Percentiles rank a stretch among this genome's conserved stretches.
Conservation (phyloP, 306 rosid species). For the Alnus glutinosa region DNA sequence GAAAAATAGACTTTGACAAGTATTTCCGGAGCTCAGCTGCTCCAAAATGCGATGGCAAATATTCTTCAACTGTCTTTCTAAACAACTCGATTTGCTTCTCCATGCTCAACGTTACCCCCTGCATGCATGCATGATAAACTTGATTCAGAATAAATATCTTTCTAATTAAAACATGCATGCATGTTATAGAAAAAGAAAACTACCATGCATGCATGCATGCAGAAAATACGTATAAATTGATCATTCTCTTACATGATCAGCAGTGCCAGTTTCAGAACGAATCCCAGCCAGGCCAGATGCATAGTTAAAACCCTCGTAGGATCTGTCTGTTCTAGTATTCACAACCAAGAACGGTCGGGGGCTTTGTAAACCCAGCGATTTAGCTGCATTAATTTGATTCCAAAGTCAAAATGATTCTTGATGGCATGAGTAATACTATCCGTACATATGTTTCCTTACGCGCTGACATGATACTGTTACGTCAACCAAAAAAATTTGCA, state of each 20-base stretch:
- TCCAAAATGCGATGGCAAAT: neutral
- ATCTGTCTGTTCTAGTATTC: neutral
- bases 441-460: too few relatives aligned
- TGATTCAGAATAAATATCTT: neutral
- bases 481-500: too few relatives aligned
- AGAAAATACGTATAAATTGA: neutral
- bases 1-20: too few relatives aligned
- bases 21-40: neutral
- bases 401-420: neutral
- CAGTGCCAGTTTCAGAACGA: slow-evolving; percentile 4
- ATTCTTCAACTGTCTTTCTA: neutral
- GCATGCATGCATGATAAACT: neutral
- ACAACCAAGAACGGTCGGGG: slow-evolving; percentile 5
- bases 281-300: slow-evolving; percentile 12
- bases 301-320: slow-evolving; percentile 2
- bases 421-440: too few relatives aligned
- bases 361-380: slow-evolving; percentile 1
- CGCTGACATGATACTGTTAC: too few relatives aligned
- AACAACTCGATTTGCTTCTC: neutral
- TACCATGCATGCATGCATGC: too few relatives aligned
- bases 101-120: slow-evolving; percentile 1
- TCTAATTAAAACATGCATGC: neutral
- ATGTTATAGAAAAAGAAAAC: neutral
- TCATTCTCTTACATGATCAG: neutral
- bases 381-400: neutral